Percentiles rank a stretch among this genome's conserved stretches.
Evolutionary conservation across 768 basidiomycete genomes (phyloP).

Genomic region (Inosperma sp.): DNA sequence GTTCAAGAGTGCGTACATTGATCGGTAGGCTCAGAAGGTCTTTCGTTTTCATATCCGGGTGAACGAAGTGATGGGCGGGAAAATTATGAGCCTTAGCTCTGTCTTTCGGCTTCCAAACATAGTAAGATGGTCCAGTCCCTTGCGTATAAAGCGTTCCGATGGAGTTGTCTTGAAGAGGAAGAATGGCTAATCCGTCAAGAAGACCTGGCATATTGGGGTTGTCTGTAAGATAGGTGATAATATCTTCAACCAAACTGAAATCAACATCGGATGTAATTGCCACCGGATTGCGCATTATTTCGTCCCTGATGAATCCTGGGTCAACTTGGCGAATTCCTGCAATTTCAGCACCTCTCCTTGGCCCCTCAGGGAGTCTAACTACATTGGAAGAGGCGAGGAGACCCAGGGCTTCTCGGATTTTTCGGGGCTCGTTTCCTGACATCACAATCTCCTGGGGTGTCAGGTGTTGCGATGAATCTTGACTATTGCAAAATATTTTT

Average conservation of each 20-base stretch:
- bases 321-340: conserved; percentile 22
- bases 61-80: conserved; percentile 23
- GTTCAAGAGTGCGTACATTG: conserved; percentile 24
- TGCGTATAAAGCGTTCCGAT: conserved; percentile 25
- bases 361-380: conserved; percentile 17
- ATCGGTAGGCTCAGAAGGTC: conserved; percentile 19
- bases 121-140: conserved; percentile 17
- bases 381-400: conserved; percentile 21
- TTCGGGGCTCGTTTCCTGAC: conserved; percentile 18
- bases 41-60: conserved; percentile 21
- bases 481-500: too few species aligned
- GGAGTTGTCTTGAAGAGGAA: conserved; percentile 34
- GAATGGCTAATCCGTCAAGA: conserved; percentile 29
- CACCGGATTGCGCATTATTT: conserved; percentile 17
- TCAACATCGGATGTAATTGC: conserved; percentile 13
- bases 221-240: conserved; percentile 26
- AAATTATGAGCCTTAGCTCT: conserved; percentile 19
- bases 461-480: conserved; percentile 20
- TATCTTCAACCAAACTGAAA: conserved; percentile 19
- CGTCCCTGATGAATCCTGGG: conserved; percentile 23
- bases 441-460: conserved; percentile 23
- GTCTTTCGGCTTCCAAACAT: conserved; percentile 23
- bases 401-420: conserved; percentile 21
- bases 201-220: conserved; percentile 6
- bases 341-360: conserved; percentile 17